Evolutionary conservation across 768 basidiomycete species (phyloP).

Genomic region (Pleurotus sapidus): DNA sequence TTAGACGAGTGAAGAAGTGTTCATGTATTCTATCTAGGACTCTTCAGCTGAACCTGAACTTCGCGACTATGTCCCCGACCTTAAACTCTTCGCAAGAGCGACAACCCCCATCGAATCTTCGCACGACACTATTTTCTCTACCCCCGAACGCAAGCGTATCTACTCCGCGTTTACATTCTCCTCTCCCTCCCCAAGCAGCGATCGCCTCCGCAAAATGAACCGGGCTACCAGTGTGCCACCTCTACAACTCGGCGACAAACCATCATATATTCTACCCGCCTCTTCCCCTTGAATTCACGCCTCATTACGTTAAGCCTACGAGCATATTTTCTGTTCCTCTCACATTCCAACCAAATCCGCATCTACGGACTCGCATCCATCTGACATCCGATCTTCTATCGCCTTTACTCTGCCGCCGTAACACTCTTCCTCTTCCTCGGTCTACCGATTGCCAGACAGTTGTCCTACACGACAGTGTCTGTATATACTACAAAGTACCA

Average conservation of each 20-base stretch:
- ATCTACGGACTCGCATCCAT: no score
- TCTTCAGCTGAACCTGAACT: constrained; percentile 54
- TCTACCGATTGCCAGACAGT: no score
- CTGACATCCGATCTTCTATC: no score
- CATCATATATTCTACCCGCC: constrained; percentile 1
- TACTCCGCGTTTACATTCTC: constrained; percentile 79
- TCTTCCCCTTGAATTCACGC: constrained; percentile 1
- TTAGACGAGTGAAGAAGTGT: neutral
- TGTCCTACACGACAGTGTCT: no score
- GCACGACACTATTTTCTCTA: constrained; percentile 49
- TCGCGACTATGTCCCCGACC: constrained; percentile 45
- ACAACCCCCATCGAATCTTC: constrained; percentile 19
- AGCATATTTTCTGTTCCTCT: no score
- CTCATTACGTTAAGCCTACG: no score
- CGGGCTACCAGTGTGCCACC: constrained; percentile 24
- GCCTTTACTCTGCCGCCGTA: no score
- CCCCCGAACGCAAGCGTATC: constrained; percentile 70
- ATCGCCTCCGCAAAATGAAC: constrained; percentile 47
- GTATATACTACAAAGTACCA: no score
- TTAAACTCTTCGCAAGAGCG: constrained; percentile 27
- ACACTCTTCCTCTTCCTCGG: no score
- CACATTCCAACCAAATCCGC: no score
- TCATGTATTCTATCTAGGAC: constrained; percentile 33
- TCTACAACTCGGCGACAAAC: constrained; percentile 5
- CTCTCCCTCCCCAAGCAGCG: constrained; percentile 62